A percentile compares a stretch with the other conserved stretches of the same genome.
These are phyloP conservation scores for Zostera marina DNA, from an alignment of 116 monocot genomes.

Conservation along the genomic window DNA sequence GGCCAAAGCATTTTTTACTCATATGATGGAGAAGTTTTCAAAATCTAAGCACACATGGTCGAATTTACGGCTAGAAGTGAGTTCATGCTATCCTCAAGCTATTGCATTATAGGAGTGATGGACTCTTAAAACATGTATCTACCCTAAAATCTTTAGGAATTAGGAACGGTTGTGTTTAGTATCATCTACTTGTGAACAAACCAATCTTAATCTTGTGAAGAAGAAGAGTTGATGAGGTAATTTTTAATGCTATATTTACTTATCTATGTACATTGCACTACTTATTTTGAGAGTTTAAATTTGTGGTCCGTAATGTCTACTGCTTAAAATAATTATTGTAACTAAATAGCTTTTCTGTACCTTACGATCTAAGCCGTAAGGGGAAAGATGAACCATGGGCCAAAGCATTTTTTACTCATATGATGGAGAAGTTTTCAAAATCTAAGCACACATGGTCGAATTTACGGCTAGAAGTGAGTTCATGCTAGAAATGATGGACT, in stretches of 20 bases:
- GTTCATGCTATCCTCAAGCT: constrained; percentile 27
- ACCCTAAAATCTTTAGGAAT: no score
- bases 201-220: constrained; percentile 6
- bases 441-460: constrained; percentile 40
- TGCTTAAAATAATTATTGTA: neutral
- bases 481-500: constrained; percentile 27
- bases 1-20: constrained; percentile 46
- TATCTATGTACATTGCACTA: no score
- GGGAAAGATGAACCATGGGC: constrained; percentile 59
- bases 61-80: constrained; percentile 42
- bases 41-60: constrained; percentile 41
- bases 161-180: no score
- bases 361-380: constrained; percentile 32
- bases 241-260: no score
- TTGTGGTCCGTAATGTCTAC: no score
- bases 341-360: constrained; percentile 52
- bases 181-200: no score
- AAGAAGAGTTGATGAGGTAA: constrained; percentile 63
- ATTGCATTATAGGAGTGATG: constrained; percentile 38
- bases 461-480: constrained; percentile 42
- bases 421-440: constrained; percentile 31
- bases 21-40: constrained; percentile 29
- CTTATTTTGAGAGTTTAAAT: no score
- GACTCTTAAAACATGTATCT: no score
- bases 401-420: constrained; percentile 33